Conservation (phyloP, 306 rosid species). For the apple (Malus domestica) region ASM211411v1 NC_041803.1:30273501-30274000, state of each 20-base stretch:
- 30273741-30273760: slow-evolving; percentile 28
- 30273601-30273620: neutral
- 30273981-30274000: slow-evolving; percentile 11
- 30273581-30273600: neutral
- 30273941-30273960: slow-evolving; percentile 57
- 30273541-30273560: too few species aligned
- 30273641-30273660: neutral
- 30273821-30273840: neutral
- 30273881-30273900: slow-evolving; percentile 43
- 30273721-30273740: slow-evolving; percentile 26
- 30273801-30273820: slow-evolving; percentile 10
- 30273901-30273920: slow-evolving; percentile 95
- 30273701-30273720: slow-evolving; percentile 24
- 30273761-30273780: slow-evolving; percentile 37
- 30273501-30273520: too few species aligned
- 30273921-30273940: slow-evolving; percentile 89
- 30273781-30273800: slow-evolving; percentile 30
- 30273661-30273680: neutral
- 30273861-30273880: neutral
- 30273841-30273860: neutral
- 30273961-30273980: slow-evolving; percentile 58
- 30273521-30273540: too few species aligned
- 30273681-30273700: neutral
- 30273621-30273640: neutral
- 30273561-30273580: too few species aligned